Conservation (phyloP, 768 basidiomycete genomes). For the Leucocoprinus leucothites region DNA sequence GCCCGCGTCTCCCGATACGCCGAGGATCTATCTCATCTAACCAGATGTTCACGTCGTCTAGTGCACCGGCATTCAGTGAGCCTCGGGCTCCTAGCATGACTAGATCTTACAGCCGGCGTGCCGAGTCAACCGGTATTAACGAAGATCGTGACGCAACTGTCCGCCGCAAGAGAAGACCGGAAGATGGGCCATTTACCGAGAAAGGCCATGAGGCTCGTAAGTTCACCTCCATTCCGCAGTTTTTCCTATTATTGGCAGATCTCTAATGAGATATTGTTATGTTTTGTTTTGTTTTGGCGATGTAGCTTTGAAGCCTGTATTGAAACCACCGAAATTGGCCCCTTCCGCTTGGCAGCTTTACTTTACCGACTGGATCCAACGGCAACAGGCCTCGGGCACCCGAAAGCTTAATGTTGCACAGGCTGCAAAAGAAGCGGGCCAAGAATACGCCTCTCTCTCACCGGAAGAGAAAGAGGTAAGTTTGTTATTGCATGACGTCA, state of each 20-base stretch:
- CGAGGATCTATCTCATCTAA: conserved; percentile 46
- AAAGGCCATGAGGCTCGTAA: conserved; percentile 45
- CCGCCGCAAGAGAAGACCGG: conserved; percentile 53
- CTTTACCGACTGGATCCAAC: conserved; percentile 93
- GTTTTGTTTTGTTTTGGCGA: too few relatives aligned
- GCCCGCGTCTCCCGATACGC: conserved; percentile 38
- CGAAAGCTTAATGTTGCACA: conserved; percentile 94
- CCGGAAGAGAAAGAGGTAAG: conserved; percentile 81
- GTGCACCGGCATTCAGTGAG: conserved; percentile 60
- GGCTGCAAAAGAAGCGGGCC: conserved; percentile 91
- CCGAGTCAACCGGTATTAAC: conserved; percentile 46
- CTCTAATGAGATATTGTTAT: too few relatives aligned
- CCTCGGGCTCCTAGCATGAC: conserved; percentile 44
- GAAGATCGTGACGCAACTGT: conserved; percentile 77
- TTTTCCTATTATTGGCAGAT: conserved; percentile 10
- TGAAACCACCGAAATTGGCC: conserved; percentile 87
- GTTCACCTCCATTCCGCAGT: conserved; percentile 24
- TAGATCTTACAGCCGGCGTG: conserved; percentile 62
- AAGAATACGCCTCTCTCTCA: conserved; percentile 79
- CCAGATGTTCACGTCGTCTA: conserved; percentile 66
- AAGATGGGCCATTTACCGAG: conserved; percentile 30
- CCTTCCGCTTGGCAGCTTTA: conserved; percentile 96
- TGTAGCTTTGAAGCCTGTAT: conserved; percentile 68
- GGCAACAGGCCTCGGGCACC: conserved; percentile 72
- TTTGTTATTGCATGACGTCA: conserved; percentile 34